Conservation (phyloP, 495 filamentous ascomycete species). For the Annulohypoxylon bovei region DNA sequence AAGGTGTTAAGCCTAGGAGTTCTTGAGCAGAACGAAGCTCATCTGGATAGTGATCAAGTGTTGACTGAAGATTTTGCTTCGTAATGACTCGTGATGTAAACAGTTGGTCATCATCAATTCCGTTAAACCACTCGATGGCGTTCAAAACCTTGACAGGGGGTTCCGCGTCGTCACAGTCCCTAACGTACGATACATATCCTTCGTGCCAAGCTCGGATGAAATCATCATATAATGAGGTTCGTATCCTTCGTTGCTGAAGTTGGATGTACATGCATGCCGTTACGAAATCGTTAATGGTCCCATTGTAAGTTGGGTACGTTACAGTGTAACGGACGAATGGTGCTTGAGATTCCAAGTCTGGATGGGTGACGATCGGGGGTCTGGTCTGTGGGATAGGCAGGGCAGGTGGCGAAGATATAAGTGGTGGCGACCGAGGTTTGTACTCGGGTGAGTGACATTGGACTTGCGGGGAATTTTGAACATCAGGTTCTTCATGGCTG, state of each 20-base stretch:
- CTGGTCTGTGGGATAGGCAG: constrained; percentile 20
- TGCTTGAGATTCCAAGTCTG: constrained; percentile 29
- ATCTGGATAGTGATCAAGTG: constrained; percentile 37
- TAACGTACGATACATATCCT: constrained; percentile 55
- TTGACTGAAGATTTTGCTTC: constrained; percentile 49
- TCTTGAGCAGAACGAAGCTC: constrained; percentile 26
- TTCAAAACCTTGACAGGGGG: constrained; percentile 40
- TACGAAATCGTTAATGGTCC: constrained; percentile 63
- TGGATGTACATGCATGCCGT: constrained; percentile 64
- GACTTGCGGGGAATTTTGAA: constrained; percentile 1
- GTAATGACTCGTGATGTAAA: constrained; percentile 52
- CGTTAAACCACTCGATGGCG: constrained; percentile 57
- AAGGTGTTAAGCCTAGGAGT: constrained; percentile 4
- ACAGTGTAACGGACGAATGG: constrained; percentile 56
- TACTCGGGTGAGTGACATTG: constrained; percentile 23
- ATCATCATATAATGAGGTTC: constrained; percentile 69
- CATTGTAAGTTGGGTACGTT: constrained; percentile 67
- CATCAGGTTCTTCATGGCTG: neutral
- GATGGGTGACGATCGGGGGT: neutral
- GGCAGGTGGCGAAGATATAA: constrained; percentile 48
- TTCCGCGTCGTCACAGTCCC: constrained; percentile 19
- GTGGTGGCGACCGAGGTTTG: constrained; percentile 7
- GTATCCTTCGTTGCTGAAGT: constrained; percentile 41
- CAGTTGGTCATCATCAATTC: constrained; percentile 50
- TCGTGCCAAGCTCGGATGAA: constrained; percentile 65